phyloP scores from a whole-genome alignment of 2,329 filamentous ascomycete species.

The Fusarium miscanthi region DNA sequence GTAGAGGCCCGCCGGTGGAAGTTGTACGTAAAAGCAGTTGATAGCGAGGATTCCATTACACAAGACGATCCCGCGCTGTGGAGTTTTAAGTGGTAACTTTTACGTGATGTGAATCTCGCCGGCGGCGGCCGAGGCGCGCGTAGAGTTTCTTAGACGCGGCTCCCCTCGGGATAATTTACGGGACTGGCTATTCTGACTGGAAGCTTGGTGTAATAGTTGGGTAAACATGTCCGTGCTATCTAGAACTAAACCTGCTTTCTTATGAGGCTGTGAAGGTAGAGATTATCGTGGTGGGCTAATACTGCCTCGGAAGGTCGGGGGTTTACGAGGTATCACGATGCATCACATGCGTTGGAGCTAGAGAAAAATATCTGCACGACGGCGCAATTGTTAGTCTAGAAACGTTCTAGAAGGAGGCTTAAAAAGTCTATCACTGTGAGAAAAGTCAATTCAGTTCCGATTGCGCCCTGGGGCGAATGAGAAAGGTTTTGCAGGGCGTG shows the following conservation, averaged over 20 bases:
- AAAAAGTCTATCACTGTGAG: neutral
- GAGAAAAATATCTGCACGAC: neutral
- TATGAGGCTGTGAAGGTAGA: accelerated
- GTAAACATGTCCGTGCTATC: neutral
- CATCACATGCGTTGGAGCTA: neutral
- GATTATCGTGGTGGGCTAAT: neutral
- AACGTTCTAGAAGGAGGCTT: neutral
- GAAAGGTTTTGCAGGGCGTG: neutral
- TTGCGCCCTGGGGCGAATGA: neutral
- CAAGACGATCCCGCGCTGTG: neutral
- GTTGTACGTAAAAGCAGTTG: conserved; percentile 22
- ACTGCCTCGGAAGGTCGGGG: neutral
- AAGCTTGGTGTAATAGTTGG: conserved; percentile 7
- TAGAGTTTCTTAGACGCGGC: conserved; percentile 17
- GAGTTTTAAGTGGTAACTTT: conserved; percentile 13
- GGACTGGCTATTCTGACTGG: neutral
- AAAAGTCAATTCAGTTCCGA: neutral
- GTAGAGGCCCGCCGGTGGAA: neutral
- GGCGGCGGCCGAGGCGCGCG: conserved; percentile 9
- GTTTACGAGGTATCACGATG: neutral
- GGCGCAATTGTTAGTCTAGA: neutral
- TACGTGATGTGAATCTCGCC: conserved; percentile 14
- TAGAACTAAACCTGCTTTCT: neutral
- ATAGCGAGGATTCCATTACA: conserved; percentile 20
- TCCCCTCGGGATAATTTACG: conserved; percentile 5